A percentile compares a stretch with the other conserved stretches of the same genome.
These are phyloP conservation scores for Nectriaceae sp. DNA, from an alignment of 2,329 filamentous ascomycete species.

Conservation along the genomic window DNA sequence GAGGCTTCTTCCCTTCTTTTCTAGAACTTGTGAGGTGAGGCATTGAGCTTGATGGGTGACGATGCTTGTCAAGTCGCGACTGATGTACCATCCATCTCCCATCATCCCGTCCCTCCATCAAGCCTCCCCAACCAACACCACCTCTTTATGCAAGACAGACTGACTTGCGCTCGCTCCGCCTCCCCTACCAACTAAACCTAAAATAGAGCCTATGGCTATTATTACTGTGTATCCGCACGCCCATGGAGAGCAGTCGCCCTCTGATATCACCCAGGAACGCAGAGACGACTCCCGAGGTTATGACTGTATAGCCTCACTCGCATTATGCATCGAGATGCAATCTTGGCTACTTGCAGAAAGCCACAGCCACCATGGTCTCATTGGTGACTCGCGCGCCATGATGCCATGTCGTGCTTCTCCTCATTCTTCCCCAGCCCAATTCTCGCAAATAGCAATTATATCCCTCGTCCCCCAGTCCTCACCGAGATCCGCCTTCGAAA, in stretches of 20 bases:
- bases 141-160: background rate
- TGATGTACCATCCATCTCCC: slow-evolving; percentile 15
- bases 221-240: background rate
- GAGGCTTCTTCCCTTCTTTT: too few relatives aligned
- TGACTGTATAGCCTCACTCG: background rate
- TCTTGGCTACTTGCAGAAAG: background rate
- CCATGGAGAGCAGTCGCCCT: too few relatives aligned
- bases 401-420: background rate
- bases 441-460: background rate
- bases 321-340: background rate
- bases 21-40: too few relatives aligned
- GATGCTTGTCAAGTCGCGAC: too few relatives aligned
- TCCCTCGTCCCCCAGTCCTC: slow-evolving; percentile 19
- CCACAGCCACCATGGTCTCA: background rate
- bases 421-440: background rate
- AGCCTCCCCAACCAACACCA: background rate
- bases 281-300: background rate
- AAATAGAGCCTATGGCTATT: too few relatives aligned
- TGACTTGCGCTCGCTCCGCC: background rate
- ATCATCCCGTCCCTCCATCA: slow-evolving; percentile 16
- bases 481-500: slow-evolving; percentile 25
- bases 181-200: too few relatives aligned
- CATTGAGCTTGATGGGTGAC: too few relatives aligned
- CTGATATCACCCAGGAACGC: background rate
- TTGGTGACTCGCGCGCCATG: background rate